A percentile compares a stretch with the other conserved stretches of the same genome.
phyloP scores from a whole-genome alignment of 2,329 filamentous ascomycete genomes.

The Colletotrichum endophyticum region DNA sequence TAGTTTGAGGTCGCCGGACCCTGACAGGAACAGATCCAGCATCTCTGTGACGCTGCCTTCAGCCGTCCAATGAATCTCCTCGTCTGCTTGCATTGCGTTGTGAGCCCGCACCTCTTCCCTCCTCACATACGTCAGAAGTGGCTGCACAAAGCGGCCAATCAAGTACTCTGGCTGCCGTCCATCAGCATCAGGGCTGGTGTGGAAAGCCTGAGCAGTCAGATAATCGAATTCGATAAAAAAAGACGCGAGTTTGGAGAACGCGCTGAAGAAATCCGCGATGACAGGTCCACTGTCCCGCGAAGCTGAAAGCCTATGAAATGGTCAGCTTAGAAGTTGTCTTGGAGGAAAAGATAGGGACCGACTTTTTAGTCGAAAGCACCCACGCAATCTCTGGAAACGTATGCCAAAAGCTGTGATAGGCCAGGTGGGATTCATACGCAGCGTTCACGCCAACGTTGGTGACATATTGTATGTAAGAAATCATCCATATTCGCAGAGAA shows the following conservation, averaged over 20 bases:
- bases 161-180: conserved; percentile 41
- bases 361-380: conserved; percentile 32
- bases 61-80: conserved; percentile 31
- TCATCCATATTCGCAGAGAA: conserved; percentile 55
- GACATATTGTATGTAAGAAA: conserved; percentile 49
- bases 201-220: conserved; percentile 24
- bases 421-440: conserved; percentile 47
- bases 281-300: conserved; percentile 23
- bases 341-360: background rate
- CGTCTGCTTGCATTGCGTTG: conserved; percentile 7
- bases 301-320: background rate
- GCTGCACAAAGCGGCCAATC: conserved; percentile 50
- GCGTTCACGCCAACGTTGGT: conserved; percentile 34
- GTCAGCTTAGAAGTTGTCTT: background rate
- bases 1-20: conserved; percentile 45
- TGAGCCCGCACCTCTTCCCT: conserved; percentile 25
- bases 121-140: conserved; percentile 38
- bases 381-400: conserved; percentile 55
- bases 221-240: conserved; percentile 58
- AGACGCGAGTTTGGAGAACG: conserved; percentile 55
- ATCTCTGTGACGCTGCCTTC: conserved; percentile 35
- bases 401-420: conserved; percentile 56
- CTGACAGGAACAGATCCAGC: conserved; percentile 44
- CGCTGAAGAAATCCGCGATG: conserved; percentile 41
- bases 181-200: conserved; percentile 26